Conservation (phyloP, 257 asterid species). For the Paulownia fortunei region DNA sequence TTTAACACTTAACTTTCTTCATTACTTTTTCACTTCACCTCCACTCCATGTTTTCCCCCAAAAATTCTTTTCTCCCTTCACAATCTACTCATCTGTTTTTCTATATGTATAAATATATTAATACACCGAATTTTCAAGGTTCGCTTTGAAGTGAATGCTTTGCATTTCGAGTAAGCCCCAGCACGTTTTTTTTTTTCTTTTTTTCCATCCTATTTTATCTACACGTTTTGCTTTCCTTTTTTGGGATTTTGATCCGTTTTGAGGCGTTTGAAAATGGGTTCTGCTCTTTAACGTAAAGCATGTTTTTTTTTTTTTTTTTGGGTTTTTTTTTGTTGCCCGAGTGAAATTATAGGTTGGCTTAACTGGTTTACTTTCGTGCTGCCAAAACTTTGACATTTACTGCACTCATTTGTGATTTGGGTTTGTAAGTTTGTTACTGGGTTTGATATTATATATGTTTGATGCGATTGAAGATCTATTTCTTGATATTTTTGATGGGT, state of each 20-base stretch:
- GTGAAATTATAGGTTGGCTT: background rate
- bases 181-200: constrained; percentile 34
- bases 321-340: background rate
- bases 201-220: background rate
- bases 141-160: constrained; percentile 29
- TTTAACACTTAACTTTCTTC: constrained; percentile 31
- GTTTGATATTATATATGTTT: background rate
- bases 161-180: constrained; percentile 33
- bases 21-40: constrained; percentile 35
- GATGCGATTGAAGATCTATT: background rate
- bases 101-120: background rate
- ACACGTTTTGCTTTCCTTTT: background rate
- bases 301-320: background rate
- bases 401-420: background rate
- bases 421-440: background rate
- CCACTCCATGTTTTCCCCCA: constrained; percentile 34
- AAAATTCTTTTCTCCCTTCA: constrained; percentile 42
- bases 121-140: background rate
- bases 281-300: background rate
- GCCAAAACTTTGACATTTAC: background rate
- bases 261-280: constrained; percentile 19
- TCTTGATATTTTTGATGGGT: background rate
- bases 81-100: constrained; percentile 26
- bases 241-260: constrained; percentile 10
- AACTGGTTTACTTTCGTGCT: background rate